Evolutionary conservation across 2,329 filamentous ascomycete genomes (phyloP).

Genomic region (Apiospora kogelbergensis): DNA sequence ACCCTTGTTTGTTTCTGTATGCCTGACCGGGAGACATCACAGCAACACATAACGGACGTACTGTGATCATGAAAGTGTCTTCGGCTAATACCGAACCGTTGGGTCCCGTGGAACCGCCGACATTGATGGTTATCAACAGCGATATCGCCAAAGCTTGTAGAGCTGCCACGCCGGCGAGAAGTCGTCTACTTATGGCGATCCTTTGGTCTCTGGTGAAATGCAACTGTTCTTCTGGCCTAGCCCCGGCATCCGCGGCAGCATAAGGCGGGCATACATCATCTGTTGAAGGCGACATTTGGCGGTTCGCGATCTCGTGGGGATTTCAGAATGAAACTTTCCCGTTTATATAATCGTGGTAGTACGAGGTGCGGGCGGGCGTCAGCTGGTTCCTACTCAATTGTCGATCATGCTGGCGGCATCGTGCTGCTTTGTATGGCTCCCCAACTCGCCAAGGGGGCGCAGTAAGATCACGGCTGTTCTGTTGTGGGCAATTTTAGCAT

Average conservation of each 20-base stretch:
- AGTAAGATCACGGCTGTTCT: background rate
- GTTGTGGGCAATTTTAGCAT: background rate
- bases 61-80: background rate
- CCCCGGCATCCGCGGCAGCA: background rate
- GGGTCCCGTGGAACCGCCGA: background rate
- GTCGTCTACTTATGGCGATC: background rate
- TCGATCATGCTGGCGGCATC: background rate
- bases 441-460: background rate
- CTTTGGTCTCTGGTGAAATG: background rate
- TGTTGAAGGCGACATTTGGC: background rate
- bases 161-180: background rate
- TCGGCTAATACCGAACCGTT: background rate
- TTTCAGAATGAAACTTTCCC: too few relatives aligned
- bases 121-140: slow-evolving; percentile 3
- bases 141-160: background rate
- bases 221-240: background rate
- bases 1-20: background rate
- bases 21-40: background rate
- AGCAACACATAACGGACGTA: background rate
- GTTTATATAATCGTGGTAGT: background rate
- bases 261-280: background rate
- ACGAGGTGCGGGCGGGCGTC: background rate
- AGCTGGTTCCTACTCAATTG: background rate
- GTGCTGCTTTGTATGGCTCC: background rate
- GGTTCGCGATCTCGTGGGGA: background rate